These are phyloP conservation scores for Pseudovirgaria hyperparasitica DNA, from an alignment of 2,329 filamentous ascomycete genomes.

Conservation along the genomic window DNA sequence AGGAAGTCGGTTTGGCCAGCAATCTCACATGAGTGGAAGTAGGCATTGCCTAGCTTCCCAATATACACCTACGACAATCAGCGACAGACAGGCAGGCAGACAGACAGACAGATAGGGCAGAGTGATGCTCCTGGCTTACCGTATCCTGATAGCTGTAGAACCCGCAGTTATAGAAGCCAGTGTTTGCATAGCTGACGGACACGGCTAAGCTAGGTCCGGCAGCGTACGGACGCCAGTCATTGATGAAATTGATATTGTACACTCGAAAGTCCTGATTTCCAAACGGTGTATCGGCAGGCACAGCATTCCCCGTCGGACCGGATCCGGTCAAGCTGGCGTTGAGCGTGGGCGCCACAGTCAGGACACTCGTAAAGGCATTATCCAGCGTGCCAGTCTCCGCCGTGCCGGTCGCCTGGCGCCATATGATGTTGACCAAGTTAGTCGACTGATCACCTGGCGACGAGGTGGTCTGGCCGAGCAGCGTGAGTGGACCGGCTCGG, in stretches of 20 bases:
- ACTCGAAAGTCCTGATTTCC: conserved; percentile 50
- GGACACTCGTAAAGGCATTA: conserved; percentile 48
- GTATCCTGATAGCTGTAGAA: conserved; percentile 60
- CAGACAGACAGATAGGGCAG: conserved; percentile 1
- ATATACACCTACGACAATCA: conserved; percentile 40
- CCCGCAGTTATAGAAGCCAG: conserved; percentile 53
- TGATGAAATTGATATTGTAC: conserved; percentile 55
- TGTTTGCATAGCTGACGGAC: conserved; percentile 49
- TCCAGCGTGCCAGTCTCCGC: conserved; percentile 33
- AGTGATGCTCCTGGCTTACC: conserved; percentile 27
- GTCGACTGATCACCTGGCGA: conserved; percentile 32
- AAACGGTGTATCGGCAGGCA: conserved; percentile 49
- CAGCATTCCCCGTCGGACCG: conserved; percentile 48
- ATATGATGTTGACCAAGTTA: conserved; percentile 45
- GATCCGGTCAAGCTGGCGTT: conserved; percentile 49
- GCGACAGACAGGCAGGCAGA: too few species aligned
- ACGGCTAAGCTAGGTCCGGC: conserved; percentile 48
- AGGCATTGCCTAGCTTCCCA: conserved; percentile 52
- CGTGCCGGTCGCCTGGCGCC: conserved; percentile 42
- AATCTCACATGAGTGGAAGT: conserved; percentile 47
- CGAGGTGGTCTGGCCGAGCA: conserved; percentile 44
- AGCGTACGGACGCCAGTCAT: conserved; percentile 41
- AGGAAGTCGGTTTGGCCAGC: conserved; percentile 57
- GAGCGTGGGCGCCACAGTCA: conserved; percentile 51
- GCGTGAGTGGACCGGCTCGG: conserved; percentile 45